Base-by-base conservation (phyloP, 768 basidiomycete genomes). In the Kwoniella dejecticola region DNA sequence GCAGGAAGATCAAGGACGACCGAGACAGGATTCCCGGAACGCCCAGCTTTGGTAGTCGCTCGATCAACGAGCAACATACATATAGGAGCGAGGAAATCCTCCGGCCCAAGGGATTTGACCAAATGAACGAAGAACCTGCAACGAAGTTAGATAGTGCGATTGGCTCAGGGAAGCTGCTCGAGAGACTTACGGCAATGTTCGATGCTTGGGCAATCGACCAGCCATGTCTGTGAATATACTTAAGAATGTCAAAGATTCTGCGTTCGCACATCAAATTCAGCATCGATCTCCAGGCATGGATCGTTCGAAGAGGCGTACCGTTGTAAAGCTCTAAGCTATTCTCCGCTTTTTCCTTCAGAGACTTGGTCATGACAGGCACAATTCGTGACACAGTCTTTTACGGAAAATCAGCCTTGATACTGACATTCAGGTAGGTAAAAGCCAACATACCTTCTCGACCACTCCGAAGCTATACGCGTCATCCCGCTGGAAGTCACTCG, bases 401-500 rank as follows among this genome's bases (percentile, higher is more conserved):
- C 13, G 2, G 33, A 23, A 11, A 42, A 8, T 24, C 15, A 30
- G 10, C 21, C 26, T 41, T 29, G 36, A 38, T 38, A 38, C 8
- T 38, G 8, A 17, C 36, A 38, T 8, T 17, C 8, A 17, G 36
- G 8, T 8, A 17, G 17, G 36, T 8, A 38, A 17, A 38, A 8
- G 36, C 8, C 36, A 38, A 49, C 80, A 44, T 55, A 91, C 92
- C 83, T 89, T 89, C 76, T 97, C 93, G 1, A 98, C 90, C 8
- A 98, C 93, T 36, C 87, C 86, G 82, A 96, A 95, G 73, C 90
- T 94, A 79, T 95, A 94, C 0, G 89, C 85, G 75, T 99, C 96
- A 67, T 99, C 96, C 47, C 93, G 85, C 73, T 96, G 95, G 82
- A 97, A 90, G 17, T 97, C 88, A 64, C 91, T 94, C n/a, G 94